Evolutionary conservation across 805 yeast species (phyloP), one percentile per base, ranked within the genome.

Genomic region (Teunomyces lycoperdinae): DNA sequence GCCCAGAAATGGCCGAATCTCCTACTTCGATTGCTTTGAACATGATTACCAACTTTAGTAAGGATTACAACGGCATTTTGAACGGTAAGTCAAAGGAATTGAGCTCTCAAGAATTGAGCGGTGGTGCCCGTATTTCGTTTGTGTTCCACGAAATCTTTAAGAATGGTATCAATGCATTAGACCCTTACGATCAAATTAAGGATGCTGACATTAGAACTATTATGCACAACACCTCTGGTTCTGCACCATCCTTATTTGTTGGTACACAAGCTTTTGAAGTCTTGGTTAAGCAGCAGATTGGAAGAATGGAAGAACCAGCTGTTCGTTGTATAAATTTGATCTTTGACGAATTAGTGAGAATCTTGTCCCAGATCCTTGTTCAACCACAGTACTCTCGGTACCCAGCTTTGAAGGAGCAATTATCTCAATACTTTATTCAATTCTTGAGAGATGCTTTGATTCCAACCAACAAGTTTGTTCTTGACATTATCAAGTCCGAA

Each of bases 211-310:
- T 92, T 61, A 83, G 99, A 71, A 92, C 98, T 14, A 94, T 94
- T 55, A 86, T 92, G 85, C 92, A 94, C 74, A 92, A 92, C 68
- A 87, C 97, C 38, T 87, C 96, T 7, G 99, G 99, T 61, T 86
- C 97, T 30, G 67, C 98, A 1, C 98, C 99, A 10, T 88, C 97
- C 4, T 75, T 92, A 60, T 92, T 92, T 72, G 98, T 92, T 51
- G 98, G 98, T 20, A 92, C 98, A 8, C 94, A 89, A 60, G 97
- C 97, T 0, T 92, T 92, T 67, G 99, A 94, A 67, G 96, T 91
- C 14, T 80, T 53, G 52, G 57, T 53, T 17, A 51, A 53, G 46
- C 67, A 62, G 49, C 67, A 62, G 42, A 91, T 92, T 56, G 83
- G 78, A 59, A 83, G 98, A 68, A 89, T 94, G 73, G 97, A 91